Base-by-base conservation (phyloP, 1,139 yeast species). In the Lodderomyces pseudojiufengensis region DNA sequence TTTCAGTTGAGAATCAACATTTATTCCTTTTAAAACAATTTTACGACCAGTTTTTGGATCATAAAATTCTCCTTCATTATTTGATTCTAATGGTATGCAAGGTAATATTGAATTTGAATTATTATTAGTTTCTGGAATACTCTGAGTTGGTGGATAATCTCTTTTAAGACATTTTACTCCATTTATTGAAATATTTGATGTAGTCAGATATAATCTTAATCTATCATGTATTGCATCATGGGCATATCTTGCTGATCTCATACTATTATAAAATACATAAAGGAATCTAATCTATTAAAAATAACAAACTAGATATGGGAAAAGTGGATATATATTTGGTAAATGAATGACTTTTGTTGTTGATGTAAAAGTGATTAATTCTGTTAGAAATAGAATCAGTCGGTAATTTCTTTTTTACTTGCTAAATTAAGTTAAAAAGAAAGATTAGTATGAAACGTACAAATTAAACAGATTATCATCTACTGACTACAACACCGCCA, bases 1-100 rank as follows among this genome's bases (percentile, higher is more conserved):
- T 54, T 90, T 90, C 49, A 84, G 71, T 30, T 82, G 78, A 0
- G 86, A 81, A 42, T 90, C 95, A 20, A 88, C 61, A 55, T 90
- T 90, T 42, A 90, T 84, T 1, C 97, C 97, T 44, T 86, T 78
- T 29, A 90, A 61, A 10, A 73, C 67, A 7, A 87, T 65, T 15
- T 64, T 66, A 31, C 95, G 65, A 2, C 85, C 90, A 2, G 64
- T 44, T 27, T 26, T 29, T 0, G 54, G 44, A 53, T 88, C 95
- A 3, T 73, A 59, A 51, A 90, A 78, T 41, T 70, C 64, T 2
- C 94, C 94, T 21, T 59, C 42, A 6, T 55, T 59, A 38, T 65
- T 67, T 1, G 65, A 55, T 22, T 49, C 50, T 26, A 70, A 51
- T 15, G 61, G 60, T 24, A 47, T 42, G 43, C 74, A 67, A n/a